Conservation (phyloP, 805 yeast genomes). For the Yarrowia sp. region DNA sequence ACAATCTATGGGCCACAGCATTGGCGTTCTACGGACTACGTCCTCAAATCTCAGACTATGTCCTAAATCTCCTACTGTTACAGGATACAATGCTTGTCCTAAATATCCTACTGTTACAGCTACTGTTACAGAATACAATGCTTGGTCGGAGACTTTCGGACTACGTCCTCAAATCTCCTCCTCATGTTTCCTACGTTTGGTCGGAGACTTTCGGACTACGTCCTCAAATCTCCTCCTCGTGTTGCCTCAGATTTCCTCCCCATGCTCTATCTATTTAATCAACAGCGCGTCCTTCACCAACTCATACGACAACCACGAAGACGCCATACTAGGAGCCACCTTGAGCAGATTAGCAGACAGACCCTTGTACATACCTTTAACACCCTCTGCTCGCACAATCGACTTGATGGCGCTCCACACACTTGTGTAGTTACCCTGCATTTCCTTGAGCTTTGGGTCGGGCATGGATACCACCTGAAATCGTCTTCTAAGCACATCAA, state of each 20-base stretch:
- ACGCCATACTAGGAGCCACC: constrained; percentile 94
- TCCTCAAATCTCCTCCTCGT: too few relatives aligned
- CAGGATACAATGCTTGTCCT: too few relatives aligned
- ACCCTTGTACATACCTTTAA: constrained; percentile 70
- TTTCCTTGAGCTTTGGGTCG: constrained; percentile 56
- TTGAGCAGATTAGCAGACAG: constrained; percentile 72
- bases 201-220: too few relatives aligned
- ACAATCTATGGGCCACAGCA: constrained; percentile 82
- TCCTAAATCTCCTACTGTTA: too few relatives aligned
- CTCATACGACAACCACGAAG: constrained; percentile 90
- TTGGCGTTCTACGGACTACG: too few relatives aligned
- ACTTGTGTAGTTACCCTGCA: constrained; percentile 50
- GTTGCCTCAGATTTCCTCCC: too few relatives aligned
- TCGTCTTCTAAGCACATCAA: constrained; percentile 82
- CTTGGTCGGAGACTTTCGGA: too few relatives aligned
- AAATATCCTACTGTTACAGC: too few relatives aligned
- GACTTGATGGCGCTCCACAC: constrained; percentile 70
- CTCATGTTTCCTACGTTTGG: too few relatives aligned
- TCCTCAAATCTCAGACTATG: too few relatives aligned
- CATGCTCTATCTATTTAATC: constrained; percentile 21
- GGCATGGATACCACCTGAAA: constrained; percentile 85
- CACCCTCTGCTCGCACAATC: constrained; percentile 73
- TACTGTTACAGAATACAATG: too few relatives aligned
- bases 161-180: too few relatives aligned
- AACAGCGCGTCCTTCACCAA: constrained; percentile 48